phyloP scores from a whole-genome alignment of 176 grass and related monocot genomes.

The Oryza meyeriana region DNA sequence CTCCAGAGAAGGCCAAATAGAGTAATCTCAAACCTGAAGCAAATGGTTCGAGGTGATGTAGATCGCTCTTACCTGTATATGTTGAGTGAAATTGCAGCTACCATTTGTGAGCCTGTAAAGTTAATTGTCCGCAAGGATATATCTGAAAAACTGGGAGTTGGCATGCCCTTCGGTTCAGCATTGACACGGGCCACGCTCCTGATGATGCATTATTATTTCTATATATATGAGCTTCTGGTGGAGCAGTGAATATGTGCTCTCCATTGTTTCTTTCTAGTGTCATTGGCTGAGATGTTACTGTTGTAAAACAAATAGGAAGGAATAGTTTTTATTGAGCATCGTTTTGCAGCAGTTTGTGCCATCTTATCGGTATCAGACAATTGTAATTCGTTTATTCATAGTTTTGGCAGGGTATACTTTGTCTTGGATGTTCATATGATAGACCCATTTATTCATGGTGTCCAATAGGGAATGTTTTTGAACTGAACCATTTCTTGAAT shows the following conservation, averaged over 20 bases:
- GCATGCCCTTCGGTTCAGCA: slow-evolving; percentile 33
- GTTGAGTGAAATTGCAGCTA: slow-evolving; percentile 42
- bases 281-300: slow-evolving; percentile 34
- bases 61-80: slow-evolving; percentile 46
- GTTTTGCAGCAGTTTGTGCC: slow-evolving; percentile 32
- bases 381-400: slow-evolving; percentile 47
- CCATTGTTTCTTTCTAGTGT: slow-evolving; percentile 41
- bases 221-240: slow-evolving; percentile 41
- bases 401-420: slow-evolving; percentile 22
- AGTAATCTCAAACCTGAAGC: slow-evolving; percentile 22
- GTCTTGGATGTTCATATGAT: slow-evolving; percentile 15
- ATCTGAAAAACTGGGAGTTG: slow-evolving; percentile 39
- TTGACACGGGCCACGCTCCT: slow-evolving; percentile 28
- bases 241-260: slow-evolving; percentile 51
- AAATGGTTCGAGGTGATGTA: slow-evolving; percentile 38
- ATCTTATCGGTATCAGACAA: slow-evolving; percentile 16
- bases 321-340: slow-evolving; percentile 28
- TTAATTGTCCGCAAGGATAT: slow-evolving; percentile 65
- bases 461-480: background rate
- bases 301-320: slow-evolving; percentile 47
- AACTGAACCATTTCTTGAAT: background rate
- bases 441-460: slow-evolving; percentile 21
- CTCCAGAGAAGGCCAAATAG: slow-evolving; percentile 17
- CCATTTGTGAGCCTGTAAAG: slow-evolving; percentile 60
- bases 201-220: slow-evolving; percentile 24